Evolutionary conservation across 176 grass and related monocot species (phyloP), one percentile per base, ranked within the genome.

Genomic region (Oryza glaberrima): DNA sequence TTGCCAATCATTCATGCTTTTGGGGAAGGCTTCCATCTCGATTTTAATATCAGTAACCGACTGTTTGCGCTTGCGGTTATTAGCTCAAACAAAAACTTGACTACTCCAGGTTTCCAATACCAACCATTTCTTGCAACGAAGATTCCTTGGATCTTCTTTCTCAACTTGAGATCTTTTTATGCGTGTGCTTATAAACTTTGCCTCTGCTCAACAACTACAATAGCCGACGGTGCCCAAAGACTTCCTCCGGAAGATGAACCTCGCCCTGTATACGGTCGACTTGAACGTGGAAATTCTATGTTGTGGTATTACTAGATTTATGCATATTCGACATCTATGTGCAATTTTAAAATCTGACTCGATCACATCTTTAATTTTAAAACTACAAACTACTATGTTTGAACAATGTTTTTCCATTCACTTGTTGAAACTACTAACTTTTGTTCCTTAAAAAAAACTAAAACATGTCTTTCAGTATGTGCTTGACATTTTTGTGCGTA

Each of bases 131-230:
- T 76, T 43, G 64, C 15, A 77, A 15, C 3, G 17, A 41, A 61
- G 74, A 77, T 60, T 77, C 48, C 45, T 41, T 43, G 68, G 73
- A 54, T 32, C 44, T 51, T 36, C 9, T 82, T 45, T 38, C 22
- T 48, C 46, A 16, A 36, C 19, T 23, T 1, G 45, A 43, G 14
- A 65, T 5, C 13, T 48, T 48, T 86, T 23, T 65, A 48, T 32
- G 1, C 68, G 72, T 10, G 68, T 16, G 40, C 20, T 22, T 26
- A 4, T 1, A 9, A 86, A 63, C 17, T 80, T 54, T 44, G 11
- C 32, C 15, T 43, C 6, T 63, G 22, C 77, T 41, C 2, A 70
- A 23, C 11, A 54, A 38, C 56, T 61, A 3, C 56, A 56, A 19
- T 20, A 56, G 52, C 19, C 5, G 49, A 16, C 9, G 49, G 11